phyloP scores from a whole-genome alignment of 331 rosid species.

The Phaseolus coccineus region DNA sequence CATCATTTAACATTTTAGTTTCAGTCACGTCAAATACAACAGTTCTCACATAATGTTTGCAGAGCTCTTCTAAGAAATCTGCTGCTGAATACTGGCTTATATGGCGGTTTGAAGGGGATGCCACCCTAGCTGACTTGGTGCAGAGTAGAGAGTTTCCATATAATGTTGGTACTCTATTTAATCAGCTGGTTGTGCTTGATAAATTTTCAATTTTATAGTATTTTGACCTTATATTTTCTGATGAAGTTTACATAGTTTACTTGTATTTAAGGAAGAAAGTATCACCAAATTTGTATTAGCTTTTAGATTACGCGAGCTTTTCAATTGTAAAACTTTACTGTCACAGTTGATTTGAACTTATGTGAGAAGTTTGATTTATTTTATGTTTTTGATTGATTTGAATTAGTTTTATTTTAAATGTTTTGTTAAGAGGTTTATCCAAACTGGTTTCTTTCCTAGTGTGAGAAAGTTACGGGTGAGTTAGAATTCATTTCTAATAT shows the following conservation, averaged over 20 bases:
- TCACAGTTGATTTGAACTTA: neutral
- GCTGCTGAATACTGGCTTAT: conserved; percentile 84
- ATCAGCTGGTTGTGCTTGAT: conserved; percentile 23
- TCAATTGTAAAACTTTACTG: neutral
- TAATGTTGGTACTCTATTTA: conserved; percentile 80
- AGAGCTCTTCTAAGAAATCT: conserved; percentile 79
- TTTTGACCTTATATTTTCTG: conserved; percentile 26
- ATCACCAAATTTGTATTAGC: neutral
- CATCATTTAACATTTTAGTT: conserved; percentile 33
- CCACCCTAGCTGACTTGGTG: conserved; percentile 80
- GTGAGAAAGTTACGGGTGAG: neutral
- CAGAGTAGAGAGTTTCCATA: conserved; percentile 94
- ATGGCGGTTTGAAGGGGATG: conserved; percentile 90
- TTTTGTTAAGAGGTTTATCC: neutral
- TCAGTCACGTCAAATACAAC: conserved; percentile 27
- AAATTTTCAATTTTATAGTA: conserved; percentile 25
- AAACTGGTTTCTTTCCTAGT: neutral
- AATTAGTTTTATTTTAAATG: neutral
- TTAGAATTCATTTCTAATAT: neutral
- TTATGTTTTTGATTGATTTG: neutral
- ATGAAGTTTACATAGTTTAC: neutral
- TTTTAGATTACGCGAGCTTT: neutral
- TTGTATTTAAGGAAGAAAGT: neutral
- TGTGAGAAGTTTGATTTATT: neutral
- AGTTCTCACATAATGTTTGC: conserved; percentile 45